Conservation (phyloP, 192 early-diverging fungal species). For the Glomus cerebriforme region DNA sequence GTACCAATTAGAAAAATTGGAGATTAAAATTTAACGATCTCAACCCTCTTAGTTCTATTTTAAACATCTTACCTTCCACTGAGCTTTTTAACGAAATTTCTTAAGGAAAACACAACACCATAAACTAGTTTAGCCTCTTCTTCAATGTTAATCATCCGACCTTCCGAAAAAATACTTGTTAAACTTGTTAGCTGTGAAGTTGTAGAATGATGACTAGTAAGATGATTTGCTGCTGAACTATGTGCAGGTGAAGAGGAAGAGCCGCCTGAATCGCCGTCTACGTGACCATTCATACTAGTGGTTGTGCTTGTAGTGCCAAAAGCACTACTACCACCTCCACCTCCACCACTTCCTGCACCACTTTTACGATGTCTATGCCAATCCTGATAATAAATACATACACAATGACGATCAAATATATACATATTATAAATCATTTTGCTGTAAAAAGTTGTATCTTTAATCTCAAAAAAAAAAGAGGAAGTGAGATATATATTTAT, state of each 20-base stretch:
- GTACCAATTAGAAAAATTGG: no score
- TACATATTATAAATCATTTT: constrained; percentile 82
- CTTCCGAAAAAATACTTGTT: constrained; percentile 41
- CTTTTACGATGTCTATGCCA: constrained; percentile 40
- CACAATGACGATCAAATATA: constrained; percentile 93
- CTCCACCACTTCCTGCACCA: constrained; percentile 35
- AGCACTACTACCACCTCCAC: constrained; percentile 35
- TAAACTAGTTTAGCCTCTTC: no score
- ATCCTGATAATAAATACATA: no score
- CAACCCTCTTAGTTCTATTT: background rate
- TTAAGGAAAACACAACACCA: constrained; percentile 88
- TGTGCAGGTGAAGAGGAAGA: constrained; percentile 35
- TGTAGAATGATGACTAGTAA: no score
- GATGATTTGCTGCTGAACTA: constrained; percentile 31
- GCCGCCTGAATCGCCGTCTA: constrained; percentile 30
- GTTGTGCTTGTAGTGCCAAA: constrained; percentile 38
- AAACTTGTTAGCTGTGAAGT: no score
- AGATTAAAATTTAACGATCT: background rate
- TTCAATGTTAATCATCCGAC: constrained; percentile 57
- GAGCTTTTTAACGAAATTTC: constrained; percentile 87
- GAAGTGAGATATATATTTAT: no score
- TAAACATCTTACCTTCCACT: constrained; percentile 74
- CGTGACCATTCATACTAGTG: constrained; percentile 45
- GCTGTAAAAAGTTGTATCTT: background rate
- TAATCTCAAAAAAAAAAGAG: background rate